A percentile compares a stretch with the other conserved stretches of the same genome.
phyloP scores from a whole-genome alignment of 1,139 yeast genomes.

The Zygotorulaspora mrakii region DNA sequence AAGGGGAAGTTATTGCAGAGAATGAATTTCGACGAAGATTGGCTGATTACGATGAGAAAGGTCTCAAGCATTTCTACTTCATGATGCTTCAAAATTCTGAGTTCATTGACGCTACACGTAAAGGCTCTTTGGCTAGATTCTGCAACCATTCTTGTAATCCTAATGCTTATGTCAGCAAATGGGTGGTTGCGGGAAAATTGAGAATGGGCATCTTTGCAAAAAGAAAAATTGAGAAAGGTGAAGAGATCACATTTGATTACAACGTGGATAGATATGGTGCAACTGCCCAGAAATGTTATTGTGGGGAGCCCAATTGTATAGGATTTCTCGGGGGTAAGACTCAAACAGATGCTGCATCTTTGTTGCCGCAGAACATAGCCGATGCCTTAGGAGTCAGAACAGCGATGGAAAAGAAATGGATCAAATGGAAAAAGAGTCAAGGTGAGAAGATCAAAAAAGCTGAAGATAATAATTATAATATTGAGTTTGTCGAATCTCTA shows the following conservation, averaged over 20 bases:
- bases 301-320: slow-evolving; percentile 89
- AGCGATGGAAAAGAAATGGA: slow-evolving; percentile 60
- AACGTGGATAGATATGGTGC: slow-evolving; percentile 97
- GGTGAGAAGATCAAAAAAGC: slow-evolving; percentile 47
- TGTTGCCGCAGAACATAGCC: slow-evolving; percentile 76
- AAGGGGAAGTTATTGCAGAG: slow-evolving; percentile 90
- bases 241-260: slow-evolving; percentile 92
- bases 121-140: slow-evolving; percentile 85
- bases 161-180: slow-evolving; percentile 90
- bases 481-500: slow-evolving; percentile 59
- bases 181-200: slow-evolving; percentile 90
- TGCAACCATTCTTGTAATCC: slow-evolving; percentile 95
- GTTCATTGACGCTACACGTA: slow-evolving; percentile 88
- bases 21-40: slow-evolving; percentile 65
- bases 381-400: slow-evolving; percentile 80
- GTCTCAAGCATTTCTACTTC: slow-evolving; percentile 86
- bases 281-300: slow-evolving; percentile 87
- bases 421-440: slow-evolving; percentile 53
- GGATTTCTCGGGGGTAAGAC: slow-evolving; percentile 96
- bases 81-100: slow-evolving; percentile 96
- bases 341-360: slow-evolving; percentile 83
- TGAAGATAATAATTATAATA: slow-evolving; percentile 59
- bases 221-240: slow-evolving; percentile 67
- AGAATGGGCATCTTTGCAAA: slow-evolving; percentile 95
- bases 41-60: slow-evolving; percentile 64